Base-by-base conservation (phyloP, 805 yeast species). In the Candida pini region DNA sequence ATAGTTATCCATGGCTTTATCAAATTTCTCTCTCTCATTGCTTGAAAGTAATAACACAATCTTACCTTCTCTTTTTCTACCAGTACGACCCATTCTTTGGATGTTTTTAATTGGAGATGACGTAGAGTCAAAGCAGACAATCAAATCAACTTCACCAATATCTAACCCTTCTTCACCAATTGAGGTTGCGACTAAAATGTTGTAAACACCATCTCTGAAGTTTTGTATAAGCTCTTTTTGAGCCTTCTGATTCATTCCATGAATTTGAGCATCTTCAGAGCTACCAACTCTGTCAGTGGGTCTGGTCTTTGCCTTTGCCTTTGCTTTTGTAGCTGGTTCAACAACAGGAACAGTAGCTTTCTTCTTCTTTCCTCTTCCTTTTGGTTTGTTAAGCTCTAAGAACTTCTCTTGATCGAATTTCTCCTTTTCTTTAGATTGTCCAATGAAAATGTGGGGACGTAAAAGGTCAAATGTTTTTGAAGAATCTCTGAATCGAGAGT, bases 121-220 rank as follows among this genome's bases (percentile, higher is more conserved):
- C 0, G 97, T 88, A 0, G 96, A 85, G 51, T 92, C 98, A 59
- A 78, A 92, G 53, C 96, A 89, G 6, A 92, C 70, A 46, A 92
- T 90, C 48, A 92, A 56, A 58, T 92, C 98, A 34, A 92, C 99
- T 55, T 94, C 97, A 21, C 98, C 98, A 45, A 92, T 94, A 65
- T 92, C 98, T 44, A 92, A 69, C 29, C 99, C 99, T 66, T 92
- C 99, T 56, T 92, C 99, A 30, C 97, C 99, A 53, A 92, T 90
- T 0, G 96, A 88, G 0, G 99, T 92, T 4, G 97, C 96, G 5
- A 92, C 96, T 15, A 92, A 62, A 7, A 86, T 77, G 52, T 92
- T 94, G 49, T 75, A 74, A 1, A 59, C 66, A 6, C 95, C 96
- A 0, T 58, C 50, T 48, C 81, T 84, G 60, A 92, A 92, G 38